Conservation (phyloP, 805 yeast genomes). For the Cyberlindnera subsufficiens region DNA sequence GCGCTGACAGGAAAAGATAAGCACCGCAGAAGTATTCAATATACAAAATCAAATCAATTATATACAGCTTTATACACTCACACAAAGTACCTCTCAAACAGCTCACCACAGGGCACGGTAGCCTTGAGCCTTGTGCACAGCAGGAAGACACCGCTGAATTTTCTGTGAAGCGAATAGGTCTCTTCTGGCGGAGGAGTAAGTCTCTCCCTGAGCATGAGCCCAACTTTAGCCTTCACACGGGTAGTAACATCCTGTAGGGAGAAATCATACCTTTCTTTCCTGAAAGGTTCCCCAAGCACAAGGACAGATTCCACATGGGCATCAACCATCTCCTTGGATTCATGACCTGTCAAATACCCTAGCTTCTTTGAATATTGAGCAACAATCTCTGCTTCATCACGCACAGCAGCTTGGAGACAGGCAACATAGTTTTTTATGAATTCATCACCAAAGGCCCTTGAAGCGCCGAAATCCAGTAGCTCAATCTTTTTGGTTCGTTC, state of each 20-base stretch:
- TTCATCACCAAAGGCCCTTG: slow-evolving; percentile 65
- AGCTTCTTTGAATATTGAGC: slow-evolving; percentile 61
- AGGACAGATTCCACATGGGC: slow-evolving; percentile 91
- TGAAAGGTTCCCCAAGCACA: slow-evolving; percentile 90
- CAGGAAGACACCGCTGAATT: slow-evolving; percentile 88
- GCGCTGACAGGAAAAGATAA: too few species aligned
- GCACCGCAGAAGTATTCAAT: not conserved
- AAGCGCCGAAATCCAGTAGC: slow-evolving; percentile 92
- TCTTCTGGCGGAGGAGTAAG: slow-evolving; percentile 98
- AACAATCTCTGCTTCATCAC: slow-evolving; percentile 57
- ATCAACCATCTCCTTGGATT: slow-evolving; percentile 77
- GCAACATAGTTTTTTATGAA: slow-evolving; percentile 67
- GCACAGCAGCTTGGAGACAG: slow-evolving; percentile 70
- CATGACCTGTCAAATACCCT: slow-evolving; percentile 90
- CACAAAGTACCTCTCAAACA: slow-evolving; percentile 66
- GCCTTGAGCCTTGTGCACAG: slow-evolving; percentile 85
- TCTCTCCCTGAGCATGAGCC: slow-evolving; percentile 86
- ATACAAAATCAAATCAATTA: not conserved
- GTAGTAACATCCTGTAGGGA: slow-evolving; percentile 86
- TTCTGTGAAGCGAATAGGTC: slow-evolving; percentile 93
- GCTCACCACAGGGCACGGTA: slow-evolving; percentile 68
- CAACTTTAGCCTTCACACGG: slow-evolving; percentile 81
- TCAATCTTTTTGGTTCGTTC: slow-evolving; percentile 66
- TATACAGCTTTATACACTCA: not conserved
- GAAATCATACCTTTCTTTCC: slow-evolving; percentile 62